These are phyloP conservation scores for Neospora caninum DNA, from an alignment of 169 alveolate species.

Conservation along the genomic window DNA sequence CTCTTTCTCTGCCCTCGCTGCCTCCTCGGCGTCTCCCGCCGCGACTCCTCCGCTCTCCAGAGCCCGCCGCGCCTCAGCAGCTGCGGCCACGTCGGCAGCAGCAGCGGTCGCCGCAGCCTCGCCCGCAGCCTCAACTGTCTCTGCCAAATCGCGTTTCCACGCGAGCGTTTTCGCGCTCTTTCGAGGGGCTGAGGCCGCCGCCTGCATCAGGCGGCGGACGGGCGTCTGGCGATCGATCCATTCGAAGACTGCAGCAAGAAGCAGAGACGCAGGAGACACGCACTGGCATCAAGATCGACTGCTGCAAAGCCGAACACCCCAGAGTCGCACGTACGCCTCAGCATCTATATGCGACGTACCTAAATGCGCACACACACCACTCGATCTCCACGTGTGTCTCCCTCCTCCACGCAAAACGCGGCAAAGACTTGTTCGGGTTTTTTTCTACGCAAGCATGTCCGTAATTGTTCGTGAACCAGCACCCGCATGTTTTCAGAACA, in stretches of 20 bases:
- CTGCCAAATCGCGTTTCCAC: slow-evolving; percentile 3
- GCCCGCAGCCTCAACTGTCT: slow-evolving; percentile 34
- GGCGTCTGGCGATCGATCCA: slow-evolving; percentile 62
- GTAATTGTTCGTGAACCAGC: no score
- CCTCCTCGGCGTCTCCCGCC: neutral
- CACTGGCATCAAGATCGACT: neutral
- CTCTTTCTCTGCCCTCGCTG: neutral
- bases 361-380: neutral
- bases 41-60: neutral
- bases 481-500: no score
- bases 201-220: slow-evolving; percentile 44
- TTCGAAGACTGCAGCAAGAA: slow-evolving; percentile 48
- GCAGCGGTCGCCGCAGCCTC: slow-evolving; percentile 56
- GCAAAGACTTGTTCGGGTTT: no score
- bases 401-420: no score
- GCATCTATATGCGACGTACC: neutral
- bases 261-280: neutral
- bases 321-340: neutral
- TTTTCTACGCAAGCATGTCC: no score
- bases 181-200: neutral
- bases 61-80: neutral
- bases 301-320: neutral
- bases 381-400: no score
- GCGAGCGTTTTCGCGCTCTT: neutral
- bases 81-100: slow-evolving; percentile 39